Evolutionary conservation across 805 yeast genomes (phyloP), one percentile per base, ranked within the genome.

Genomic region (Ogataea nakhonphanomensis): DNA sequence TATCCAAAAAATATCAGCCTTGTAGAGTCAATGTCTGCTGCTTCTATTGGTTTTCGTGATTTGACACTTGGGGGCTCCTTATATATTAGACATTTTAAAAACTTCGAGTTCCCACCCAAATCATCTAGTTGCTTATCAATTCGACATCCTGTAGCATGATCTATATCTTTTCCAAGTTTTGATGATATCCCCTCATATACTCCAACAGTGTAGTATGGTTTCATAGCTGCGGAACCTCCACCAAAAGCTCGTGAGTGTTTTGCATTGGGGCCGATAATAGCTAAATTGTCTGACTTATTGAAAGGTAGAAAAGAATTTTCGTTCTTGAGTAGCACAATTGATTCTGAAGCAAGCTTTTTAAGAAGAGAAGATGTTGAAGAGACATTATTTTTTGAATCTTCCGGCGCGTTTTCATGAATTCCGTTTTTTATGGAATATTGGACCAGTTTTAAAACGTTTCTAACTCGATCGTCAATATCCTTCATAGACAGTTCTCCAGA

Each of bases 191-290:
- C 48, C 5, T 46, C 46, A 12, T 27, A 49, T 3, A 49, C 43
- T 12, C 41, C 38, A 23, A 44, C 37, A 11, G 39, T 42, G 26
- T 52, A 49, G 35, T 55, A 50, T 8, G 66, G 58, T n/a, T 30
- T 43, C 37, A 53, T 29, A 7, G 77, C 62, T 28, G 83, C 81
- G 14, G 82, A 77, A 7, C 84, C 84, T 45, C 84, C 84, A 44
- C 84, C 84, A 20, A 77, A 71, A 47, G 65, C 71, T 28, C 71
- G 68, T 6, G 77, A 63, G 32, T 54, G 57, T 47, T 67, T 74
- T 22, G 78, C 82, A 46, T 74, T 76, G 23, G 83, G 82, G 25
- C 85, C 86, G 52, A 80, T 74, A 12, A 79, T 72, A 1, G 78
- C 78, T 33, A 71, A 63, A 2, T 51, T 61, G 22, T 68, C 70